These are phyloP conservation scores for Apocynum venetum DNA, from an alignment of 257 asterid genomes.

Conservation along the genomic window DNA sequence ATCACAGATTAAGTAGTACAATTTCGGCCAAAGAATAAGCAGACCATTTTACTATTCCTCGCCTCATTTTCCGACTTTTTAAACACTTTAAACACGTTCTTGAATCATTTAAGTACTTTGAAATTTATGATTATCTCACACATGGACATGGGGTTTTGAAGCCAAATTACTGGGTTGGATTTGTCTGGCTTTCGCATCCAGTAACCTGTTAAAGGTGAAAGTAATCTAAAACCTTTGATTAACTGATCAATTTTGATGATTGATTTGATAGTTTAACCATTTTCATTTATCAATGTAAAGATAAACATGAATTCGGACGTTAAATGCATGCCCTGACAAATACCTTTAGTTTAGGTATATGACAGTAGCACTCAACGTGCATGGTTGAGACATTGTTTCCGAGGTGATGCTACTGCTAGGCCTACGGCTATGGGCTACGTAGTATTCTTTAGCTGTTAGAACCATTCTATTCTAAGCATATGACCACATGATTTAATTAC, in stretches of 20 bases:
- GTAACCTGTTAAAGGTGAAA: not conserved
- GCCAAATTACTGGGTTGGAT: constrained; percentile 1
- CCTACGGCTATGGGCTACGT: too few species aligned
- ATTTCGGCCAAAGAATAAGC: constrained; percentile 2
- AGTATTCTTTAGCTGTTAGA: not conserved
- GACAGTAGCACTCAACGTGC: too few species aligned
- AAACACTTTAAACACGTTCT: not conserved
- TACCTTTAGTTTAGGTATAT: too few species aligned
- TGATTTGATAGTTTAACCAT: constrained; percentile 21
- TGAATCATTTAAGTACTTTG: not conserved
- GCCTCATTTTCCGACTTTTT: not conserved
- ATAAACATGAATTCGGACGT: not conserved
- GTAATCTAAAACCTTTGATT: not conserved
- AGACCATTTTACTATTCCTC: constrained; percentile 6
- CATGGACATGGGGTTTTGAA: not conserved
- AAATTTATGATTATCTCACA: not conserved
- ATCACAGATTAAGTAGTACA: not conserved
- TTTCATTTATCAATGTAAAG: not conserved
- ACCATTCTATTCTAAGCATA: constrained; percentile 4
- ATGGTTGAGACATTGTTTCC: too few species aligned
- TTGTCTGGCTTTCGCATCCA: not conserved
- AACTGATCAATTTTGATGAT: constrained; percentile 2
- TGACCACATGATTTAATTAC: not conserved
- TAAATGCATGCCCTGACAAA: constrained; percentile 1
- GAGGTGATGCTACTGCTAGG: too few species aligned